A percentile compares a stretch with the other conserved stretches of the same genome.
Conservation (phyloP, 2,329 filamentous ascomycete species). For the Sclerotinia minor region DNA sequence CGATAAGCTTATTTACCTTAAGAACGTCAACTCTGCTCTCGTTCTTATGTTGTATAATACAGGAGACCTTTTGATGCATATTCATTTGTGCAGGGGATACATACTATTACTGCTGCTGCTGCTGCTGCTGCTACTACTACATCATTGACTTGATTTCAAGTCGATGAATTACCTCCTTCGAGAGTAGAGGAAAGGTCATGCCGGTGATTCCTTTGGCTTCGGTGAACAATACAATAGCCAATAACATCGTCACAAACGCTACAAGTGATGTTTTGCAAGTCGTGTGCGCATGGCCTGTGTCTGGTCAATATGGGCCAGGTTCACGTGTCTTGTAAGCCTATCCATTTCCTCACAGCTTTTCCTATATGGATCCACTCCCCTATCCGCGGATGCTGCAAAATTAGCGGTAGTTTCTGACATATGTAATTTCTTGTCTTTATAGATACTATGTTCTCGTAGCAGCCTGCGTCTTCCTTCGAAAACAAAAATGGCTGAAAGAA, state of each 20-base stretch:
- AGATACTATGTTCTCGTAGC: constrained; percentile 66
- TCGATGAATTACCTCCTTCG: not conserved
- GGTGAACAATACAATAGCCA: constrained; percentile 31
- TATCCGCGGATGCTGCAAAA: not conserved
- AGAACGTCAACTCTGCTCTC: not conserved
- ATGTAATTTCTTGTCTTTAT: constrained; percentile 2
- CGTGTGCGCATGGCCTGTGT: constrained; percentile 58
- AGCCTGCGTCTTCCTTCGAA: constrained; percentile 62
- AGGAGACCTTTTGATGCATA: not conserved
- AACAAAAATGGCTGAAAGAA: constrained; percentile 60
- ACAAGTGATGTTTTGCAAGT: constrained; percentile 45
- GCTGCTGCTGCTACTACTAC: not conserved
- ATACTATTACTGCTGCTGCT: not conserved
- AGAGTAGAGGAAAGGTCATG: constrained; percentile 35
- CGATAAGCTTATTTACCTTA: not conserved
- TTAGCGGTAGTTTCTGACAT: not conserved
- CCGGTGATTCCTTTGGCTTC: constrained; percentile 42
- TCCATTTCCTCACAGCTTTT: constrained; percentile 3
- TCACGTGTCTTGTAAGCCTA: constrained; percentile 51
- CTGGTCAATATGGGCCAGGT: constrained; percentile 57
- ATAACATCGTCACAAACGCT: constrained; percentile 31
- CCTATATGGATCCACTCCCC: not conserved
- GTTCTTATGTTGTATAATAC: not conserved
- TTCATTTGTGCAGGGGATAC: not conserved
- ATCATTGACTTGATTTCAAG: constrained; percentile 11